Evolutionary conservation across 768 basidiomycete species (phyloP), one percentile per base, ranked within the genome.

Genomic region (Lactifluus hygrophoroides): DNA sequence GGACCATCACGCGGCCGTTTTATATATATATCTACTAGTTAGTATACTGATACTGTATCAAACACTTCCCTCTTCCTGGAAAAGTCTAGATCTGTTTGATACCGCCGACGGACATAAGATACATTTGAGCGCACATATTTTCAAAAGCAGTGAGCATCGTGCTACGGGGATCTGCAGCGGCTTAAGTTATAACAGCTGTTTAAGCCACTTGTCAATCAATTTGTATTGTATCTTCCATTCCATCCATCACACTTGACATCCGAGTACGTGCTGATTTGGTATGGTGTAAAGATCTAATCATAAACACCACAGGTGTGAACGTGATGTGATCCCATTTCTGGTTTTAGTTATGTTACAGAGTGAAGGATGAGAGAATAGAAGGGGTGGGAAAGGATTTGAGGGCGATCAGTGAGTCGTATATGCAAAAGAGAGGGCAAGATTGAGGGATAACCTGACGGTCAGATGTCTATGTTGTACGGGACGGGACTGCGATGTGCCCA

Each of bases 381-480:
- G 30, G 43, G 16, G 34, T 38, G 51, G 16, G 25, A 17, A 38
- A 13, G 13, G 28, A 23, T 14, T 54, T 32, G 37, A 14, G n/a
- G 27, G 23, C 17, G 35, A 47, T 51, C 38, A 58, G 28, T 30
- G 46, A 30, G 51, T 21, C 17, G 23, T 34, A 2, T 47, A 37
- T 57, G 46, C 27, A 52, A 61, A 37, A 43, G 11, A 17, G 16
- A 51, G 10, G 45, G 42, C 23, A 19, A 42, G 30, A 52, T 47
- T 7, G 19, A 17, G 13, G 28, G n/a, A 40, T 21, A 28, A 23
- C 38, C 9, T 6, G 30, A 42, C 5, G 21, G 25, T 47, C 25
- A 50, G 53, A 38, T 5, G 42, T 60, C 59, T 61, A 58, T 61
- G 45, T 27, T 58, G 60, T 60, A 48, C 9, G 44, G 14, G 27